These are phyloP conservation scores for Fusarium odoratissimum DNA, from an alignment of 2,329 filamentous ascomycete species.

Conservation along the genomic window DNA sequence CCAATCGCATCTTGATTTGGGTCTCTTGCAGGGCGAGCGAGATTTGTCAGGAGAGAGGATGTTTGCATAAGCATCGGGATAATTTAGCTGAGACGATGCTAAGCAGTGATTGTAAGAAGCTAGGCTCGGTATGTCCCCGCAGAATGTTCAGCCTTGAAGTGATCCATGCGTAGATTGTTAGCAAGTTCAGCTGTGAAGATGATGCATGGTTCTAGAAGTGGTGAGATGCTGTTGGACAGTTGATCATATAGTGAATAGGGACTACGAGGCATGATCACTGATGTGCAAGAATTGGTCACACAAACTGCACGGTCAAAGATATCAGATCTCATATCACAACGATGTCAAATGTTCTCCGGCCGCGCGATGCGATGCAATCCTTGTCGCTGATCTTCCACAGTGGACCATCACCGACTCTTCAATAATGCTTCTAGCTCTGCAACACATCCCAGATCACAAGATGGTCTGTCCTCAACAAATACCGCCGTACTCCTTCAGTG, in stretches of 20 bases:
- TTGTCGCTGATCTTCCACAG: background rate
- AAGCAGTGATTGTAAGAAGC: background rate
- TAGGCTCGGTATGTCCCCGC: background rate
- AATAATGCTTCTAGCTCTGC: conserved; percentile 1
- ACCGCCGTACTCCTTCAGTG: background rate
- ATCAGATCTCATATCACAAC: background rate
- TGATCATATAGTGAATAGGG: background rate
- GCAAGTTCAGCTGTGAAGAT: background rate
- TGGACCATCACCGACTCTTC: background rate
- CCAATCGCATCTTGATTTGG: conserved; percentile 1
- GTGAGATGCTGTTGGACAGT: background rate
- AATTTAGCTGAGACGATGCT: conserved; percentile 18
- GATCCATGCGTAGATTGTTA: background rate
- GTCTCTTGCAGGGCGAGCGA: background rate
- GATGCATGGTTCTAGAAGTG: background rate
- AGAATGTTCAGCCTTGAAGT: conserved; percentile 12
- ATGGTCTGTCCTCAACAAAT: conserved; percentile 7
- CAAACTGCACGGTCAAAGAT: background rate
- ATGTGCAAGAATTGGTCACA: background rate
- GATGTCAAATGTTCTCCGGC: background rate
- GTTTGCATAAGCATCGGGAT: background rate
- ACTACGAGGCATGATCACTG: background rate
- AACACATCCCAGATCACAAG: conserved; percentile 5
- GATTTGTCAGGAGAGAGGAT: background rate
- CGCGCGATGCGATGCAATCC: conserved; percentile 1